Evolutionary conservation across 108 stramenopile genomes (phyloP).

Genomic region (Cyclotella distinguenda): DNA sequence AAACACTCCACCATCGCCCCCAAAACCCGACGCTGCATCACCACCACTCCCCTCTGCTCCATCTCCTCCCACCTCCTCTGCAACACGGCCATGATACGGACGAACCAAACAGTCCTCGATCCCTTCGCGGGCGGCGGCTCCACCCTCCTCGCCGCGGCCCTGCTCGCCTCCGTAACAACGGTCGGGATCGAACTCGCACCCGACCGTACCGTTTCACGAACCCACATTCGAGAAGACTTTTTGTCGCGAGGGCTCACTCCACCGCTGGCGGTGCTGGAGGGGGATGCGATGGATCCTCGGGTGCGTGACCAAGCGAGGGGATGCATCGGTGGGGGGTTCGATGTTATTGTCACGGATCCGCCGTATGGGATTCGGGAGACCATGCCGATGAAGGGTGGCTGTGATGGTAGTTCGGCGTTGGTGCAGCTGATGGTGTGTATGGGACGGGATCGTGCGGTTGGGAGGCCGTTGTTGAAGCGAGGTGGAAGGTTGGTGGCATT

Average conservation of each 20-base stretch:
- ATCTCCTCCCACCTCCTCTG: conserved; percentile 68
- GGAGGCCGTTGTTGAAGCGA: conserved; percentile 48
- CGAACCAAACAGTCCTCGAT: conserved; percentile 54
- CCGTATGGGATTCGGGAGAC: conserved; percentile 78
- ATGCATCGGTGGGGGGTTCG: conserved; percentile 57
- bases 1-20: conserved; percentile 58
- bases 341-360: conserved; percentile 75
- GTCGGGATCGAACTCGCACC: conserved; percentile 79
- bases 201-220: conserved; percentile 58
- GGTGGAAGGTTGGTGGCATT: conserved; percentile 71
- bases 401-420: conserved; percentile 46
- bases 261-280: conserved; percentile 58
- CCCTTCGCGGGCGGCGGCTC: conserved; percentile 70
- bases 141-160: conserved; percentile 68
- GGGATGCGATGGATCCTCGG: conserved; percentile 43
- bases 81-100: conserved; percentile 57
- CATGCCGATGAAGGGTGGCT: conserved; percentile 9
- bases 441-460: conserved; percentile 44
- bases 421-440: conserved; percentile 60
- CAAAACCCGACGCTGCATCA: conserved; percentile 68
- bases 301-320: conserved; percentile 53
- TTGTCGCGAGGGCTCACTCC: conserved; percentile 26
- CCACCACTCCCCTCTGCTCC: conserved; percentile 72
- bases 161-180: conserved; percentile 57
- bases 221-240: conserved; percentile 63